Evolutionary conservation across 73 alveolate species (phyloP).

Genomic region (Uronychia setigera): DNA sequence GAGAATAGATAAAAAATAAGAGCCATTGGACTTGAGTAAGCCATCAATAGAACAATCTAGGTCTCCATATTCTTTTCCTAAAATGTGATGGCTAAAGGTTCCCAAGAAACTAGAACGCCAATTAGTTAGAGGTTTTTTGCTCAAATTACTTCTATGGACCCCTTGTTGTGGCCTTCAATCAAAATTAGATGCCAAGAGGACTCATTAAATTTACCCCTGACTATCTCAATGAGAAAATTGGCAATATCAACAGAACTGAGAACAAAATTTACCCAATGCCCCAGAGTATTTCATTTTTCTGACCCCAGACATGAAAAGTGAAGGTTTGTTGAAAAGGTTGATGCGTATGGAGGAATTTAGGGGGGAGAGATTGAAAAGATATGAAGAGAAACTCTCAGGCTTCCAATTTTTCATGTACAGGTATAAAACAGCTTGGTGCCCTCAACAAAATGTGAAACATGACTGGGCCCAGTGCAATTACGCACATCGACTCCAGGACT

Average conservation of each 20-base stretch:
- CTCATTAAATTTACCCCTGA: constrained; percentile 33
- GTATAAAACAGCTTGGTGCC: constrained; percentile 65
- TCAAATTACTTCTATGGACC: constrained; percentile 68
- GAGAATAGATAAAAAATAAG: not conserved
- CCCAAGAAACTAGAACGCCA: constrained; percentile 53
- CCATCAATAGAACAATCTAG: constrained; percentile 12
- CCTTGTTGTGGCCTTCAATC: constrained; percentile 44
- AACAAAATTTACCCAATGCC: constrained; percentile 5
- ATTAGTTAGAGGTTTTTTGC: constrained; percentile 49
- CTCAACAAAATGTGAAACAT: constrained; percentile 46
- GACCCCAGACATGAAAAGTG: not conserved
- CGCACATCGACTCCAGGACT: constrained; percentile 61
- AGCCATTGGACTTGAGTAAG: not conserved
- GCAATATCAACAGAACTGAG: not conserved
- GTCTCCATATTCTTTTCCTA: constrained; percentile 51
- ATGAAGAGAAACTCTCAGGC: constrained; percentile 2
- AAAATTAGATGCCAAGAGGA: constrained; percentile 36
- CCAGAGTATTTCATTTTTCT: not conserved
- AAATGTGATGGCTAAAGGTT: constrained; percentile 54
- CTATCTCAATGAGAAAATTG: not conserved
- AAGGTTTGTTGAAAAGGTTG: not conserved
- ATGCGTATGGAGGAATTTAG: constrained; percentile 14
- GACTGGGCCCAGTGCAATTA: constrained; percentile 70
- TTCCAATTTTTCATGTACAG: constrained; percentile 46
- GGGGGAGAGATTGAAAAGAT: not conserved